Percentiles rank a stretch among this genome's conserved stretches.
These are phyloP conservation scores for Aegle marmelos DNA, from an alignment of 345 rosid species.

Conservation along the genomic window DNA sequence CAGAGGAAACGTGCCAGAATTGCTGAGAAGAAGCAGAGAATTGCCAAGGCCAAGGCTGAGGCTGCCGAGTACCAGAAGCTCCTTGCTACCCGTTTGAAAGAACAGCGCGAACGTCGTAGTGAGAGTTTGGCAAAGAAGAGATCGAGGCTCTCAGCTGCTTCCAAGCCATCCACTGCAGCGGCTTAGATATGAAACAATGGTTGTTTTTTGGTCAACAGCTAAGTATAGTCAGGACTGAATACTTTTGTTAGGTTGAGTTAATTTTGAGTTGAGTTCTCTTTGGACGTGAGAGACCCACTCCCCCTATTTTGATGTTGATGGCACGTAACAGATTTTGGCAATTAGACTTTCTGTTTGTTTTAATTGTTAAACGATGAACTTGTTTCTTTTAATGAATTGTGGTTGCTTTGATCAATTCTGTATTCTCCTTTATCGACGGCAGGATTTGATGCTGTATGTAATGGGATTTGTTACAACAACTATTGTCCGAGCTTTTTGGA, in stretches of 20 bases:
- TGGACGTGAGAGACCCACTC: not conserved
- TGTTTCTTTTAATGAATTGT: not conserved
- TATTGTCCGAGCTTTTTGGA: no score
- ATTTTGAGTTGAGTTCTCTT: not conserved
- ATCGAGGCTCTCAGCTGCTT: not conserved
- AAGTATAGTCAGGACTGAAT: not conserved
- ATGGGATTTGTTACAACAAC: no score
- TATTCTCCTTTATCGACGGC: no score
- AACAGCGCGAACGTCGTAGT: slow-evolving; percentile 1
- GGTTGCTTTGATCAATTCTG: not conserved
- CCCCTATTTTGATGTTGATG: not conserved
- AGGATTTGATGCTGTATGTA: no score
- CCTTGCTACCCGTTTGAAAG: slow-evolving; percentile 3
- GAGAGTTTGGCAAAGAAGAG: slow-evolving; percentile 9
- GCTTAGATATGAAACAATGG: not conserved
- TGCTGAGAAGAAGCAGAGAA: slow-evolving; percentile 5
- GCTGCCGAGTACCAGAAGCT: not conserved
- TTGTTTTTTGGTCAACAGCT: not conserved
- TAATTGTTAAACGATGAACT: not conserved
- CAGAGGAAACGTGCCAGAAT: not conserved
- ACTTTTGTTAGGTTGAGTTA: not conserved
- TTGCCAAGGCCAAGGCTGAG: slow-evolving; percentile 1
- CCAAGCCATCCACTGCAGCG: not conserved
- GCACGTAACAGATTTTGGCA: not conserved
- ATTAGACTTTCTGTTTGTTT: not conserved